Evolutionary conservation across 345 rosid genomes (phyloP), one percentile per base, ranked within the genome.

Genomic region (Psidium friedrichsthalianum): DNA sequence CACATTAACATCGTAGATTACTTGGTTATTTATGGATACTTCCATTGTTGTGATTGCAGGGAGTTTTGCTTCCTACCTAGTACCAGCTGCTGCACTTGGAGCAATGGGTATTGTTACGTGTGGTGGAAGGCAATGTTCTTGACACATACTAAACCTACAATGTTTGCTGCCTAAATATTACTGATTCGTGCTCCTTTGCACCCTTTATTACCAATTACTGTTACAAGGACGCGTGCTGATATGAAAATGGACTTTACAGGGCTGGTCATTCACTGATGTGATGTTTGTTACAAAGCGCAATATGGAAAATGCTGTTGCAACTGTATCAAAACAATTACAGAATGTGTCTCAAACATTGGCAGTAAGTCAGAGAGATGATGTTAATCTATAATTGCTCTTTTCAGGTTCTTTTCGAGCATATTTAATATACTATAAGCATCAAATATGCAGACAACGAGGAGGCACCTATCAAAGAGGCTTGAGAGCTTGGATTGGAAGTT

Each of bases 21-120:
- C 18, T 56, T 25, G 76, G 36, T 64, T 64, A 44, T 36, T 69
- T 69, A 69, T 32, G 24, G 78, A 32, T 36, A 4, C 80, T 69
- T 69, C 10, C 40, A 4, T 36, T 20, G 40, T 32, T 87, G 56
- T 89, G 87, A 56, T 25, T 40, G 84, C 90, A 95, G 98, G 95
- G 87, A 85, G 92, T 83, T 90, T 86, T 88, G 90, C 95, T 53
- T 96, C 99, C 83, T 96, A 95, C 89, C 86, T 96, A 83, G 91
- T 92, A 56, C 99, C 98, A 86, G 98, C 99, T 82, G 97, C 98
- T 36, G 99, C 97, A 5, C 85, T 97, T 85, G 98, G 99, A 90
- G 98, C 97, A 84, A 90, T 97, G 96, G 98, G 61, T 97, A 95
- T 90, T 93, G 97, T 90, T 95, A 94, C 89, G 94, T 95, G 98